These are phyloP conservation scores for Boletus sp. DNA, from an alignment of 768 basidiomycete species.

Conservation along the genomic window DNA sequence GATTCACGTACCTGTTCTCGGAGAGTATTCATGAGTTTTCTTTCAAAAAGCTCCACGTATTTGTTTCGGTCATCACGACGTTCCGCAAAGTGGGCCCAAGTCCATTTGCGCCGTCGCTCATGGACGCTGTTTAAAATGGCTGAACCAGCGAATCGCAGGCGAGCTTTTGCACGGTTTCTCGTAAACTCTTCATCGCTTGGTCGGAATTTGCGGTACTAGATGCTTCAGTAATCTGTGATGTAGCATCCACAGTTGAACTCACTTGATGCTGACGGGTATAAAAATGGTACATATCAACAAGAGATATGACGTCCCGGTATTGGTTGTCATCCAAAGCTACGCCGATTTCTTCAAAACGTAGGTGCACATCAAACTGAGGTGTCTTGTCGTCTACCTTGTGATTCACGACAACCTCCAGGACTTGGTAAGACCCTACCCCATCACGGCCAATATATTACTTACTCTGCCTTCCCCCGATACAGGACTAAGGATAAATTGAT, in stretches of 20 bases:
- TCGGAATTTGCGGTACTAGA: slow-evolving; percentile 75
- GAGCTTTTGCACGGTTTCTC: slow-evolving; percentile 59
- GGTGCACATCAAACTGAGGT: slow-evolving; percentile 83
- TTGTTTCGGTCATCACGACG: slow-evolving; percentile 82
- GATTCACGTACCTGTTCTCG: slow-evolving; percentile 49
- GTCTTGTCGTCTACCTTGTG: slow-evolving; percentile 68
- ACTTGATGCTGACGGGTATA: slow-evolving; percentile 85
- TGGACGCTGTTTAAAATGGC: slow-evolving; percentile 83
- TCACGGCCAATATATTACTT: slow-evolving; percentile 22
- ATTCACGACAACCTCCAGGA: slow-evolving; percentile 73
- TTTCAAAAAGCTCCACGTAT: slow-evolving; percentile 85
- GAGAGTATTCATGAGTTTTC: slow-evolving; percentile 57
- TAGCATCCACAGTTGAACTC: slow-evolving; percentile 15
- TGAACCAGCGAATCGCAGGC: slow-evolving; percentile 73
- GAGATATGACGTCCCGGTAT: slow-evolving; percentile 88
- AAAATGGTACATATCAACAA: slow-evolving; percentile 96
- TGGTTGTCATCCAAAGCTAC: slow-evolving; percentile 90
- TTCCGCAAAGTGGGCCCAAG: slow-evolving; percentile 87
- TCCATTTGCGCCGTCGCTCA: slow-evolving; percentile 83
- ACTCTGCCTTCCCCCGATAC: slow-evolving; percentile 94
- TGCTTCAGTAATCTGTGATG: slow-evolving; percentile 8
- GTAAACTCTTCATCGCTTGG: slow-evolving; percentile 61
- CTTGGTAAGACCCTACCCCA: slow-evolving; percentile 1
- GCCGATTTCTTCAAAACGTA: slow-evolving; percentile 91
- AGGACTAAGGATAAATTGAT: slow-evolving; percentile 94